Conservation (phyloP, 345 rosid species). For the Arabis alpina region DNA sequence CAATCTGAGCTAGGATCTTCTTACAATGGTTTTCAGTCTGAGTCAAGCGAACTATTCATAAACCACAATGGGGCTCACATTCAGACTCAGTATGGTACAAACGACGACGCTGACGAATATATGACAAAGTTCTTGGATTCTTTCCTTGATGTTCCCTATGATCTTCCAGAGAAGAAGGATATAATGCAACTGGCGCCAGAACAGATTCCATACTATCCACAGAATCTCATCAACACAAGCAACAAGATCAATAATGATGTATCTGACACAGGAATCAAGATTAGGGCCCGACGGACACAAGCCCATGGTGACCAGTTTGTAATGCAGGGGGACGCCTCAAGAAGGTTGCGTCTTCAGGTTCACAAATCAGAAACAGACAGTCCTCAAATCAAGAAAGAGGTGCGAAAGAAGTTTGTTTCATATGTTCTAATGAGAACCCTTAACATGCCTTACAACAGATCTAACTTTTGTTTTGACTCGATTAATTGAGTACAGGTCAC, state of each 20-base stretch:
- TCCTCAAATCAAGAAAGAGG: constrained; percentile 47
- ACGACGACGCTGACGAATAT: constrained; percentile 44
- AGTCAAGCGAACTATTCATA: constrained; percentile 19
- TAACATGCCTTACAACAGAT: not conserved
- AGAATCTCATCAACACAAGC: constrained; percentile 20
- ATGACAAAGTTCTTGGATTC: constrained; percentile 50
- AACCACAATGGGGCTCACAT: constrained; percentile 3
- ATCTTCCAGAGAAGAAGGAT: constrained; percentile 28
- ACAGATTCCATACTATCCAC: constrained; percentile 20
- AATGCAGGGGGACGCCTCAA: constrained; percentile 62
- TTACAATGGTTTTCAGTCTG: constrained; percentile 32
- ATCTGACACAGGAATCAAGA: constrained; percentile 53
- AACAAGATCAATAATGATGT: constrained; percentile 24
- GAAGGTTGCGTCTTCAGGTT: constrained; percentile 63
- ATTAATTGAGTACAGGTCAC: constrained; percentile 22
- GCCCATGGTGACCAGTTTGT: constrained; percentile 4
- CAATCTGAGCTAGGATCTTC: constrained; percentile 49
- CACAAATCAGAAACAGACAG: constrained; percentile 26
- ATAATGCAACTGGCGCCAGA: constrained; percentile 2
- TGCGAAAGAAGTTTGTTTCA: constrained; percentile 41
- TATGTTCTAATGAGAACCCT: not conserved
- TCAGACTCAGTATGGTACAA: constrained; percentile 37
- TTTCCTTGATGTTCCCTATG: constrained; percentile 44
- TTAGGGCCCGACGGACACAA: constrained; percentile 49
- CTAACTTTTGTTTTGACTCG: not conserved